Percentiles rank a stretch among this genome's conserved stretches.
Conservation (phyloP, 2,329 filamentous ascomycete genomes). For the Alternaria sp. region DNA sequence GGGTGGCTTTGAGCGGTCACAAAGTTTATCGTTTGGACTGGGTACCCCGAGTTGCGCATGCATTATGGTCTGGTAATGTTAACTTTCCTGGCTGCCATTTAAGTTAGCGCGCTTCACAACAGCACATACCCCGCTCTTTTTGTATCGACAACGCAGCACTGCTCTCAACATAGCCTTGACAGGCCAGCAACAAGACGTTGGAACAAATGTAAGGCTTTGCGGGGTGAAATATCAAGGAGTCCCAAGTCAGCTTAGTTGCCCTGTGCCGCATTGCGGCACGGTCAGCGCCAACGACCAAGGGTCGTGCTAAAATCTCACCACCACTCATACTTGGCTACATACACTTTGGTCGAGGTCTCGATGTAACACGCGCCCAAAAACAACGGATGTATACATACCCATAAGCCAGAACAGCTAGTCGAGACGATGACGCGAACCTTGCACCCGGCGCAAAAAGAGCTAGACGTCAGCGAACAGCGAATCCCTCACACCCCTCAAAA, state of each 20-base stretch:
- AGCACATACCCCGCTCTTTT: neutral
- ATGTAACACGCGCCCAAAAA: neutral
- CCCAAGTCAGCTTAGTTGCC: neutral
- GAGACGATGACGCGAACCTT: neutral
- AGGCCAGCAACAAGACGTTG: neutral
- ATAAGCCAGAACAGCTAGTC: neutral
- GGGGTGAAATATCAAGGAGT: neutral
- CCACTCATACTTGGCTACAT: neutral
- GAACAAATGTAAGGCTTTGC: neutral
- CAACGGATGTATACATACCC: rapidly evolving
- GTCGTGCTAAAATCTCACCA: neutral
- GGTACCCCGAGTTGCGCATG: neutral
- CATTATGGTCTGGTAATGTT: neutral
- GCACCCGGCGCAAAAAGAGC: neutral
- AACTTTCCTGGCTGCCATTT: neutral
- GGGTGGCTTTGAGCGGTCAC: neutral
- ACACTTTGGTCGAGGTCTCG: neutral
- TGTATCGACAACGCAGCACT: neutral
- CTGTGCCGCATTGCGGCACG: neutral
- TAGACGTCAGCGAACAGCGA: neutral
- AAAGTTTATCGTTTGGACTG: neutral
- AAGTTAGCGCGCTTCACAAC: neutral
- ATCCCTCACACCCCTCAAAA: neutral
- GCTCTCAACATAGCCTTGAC: neutral
- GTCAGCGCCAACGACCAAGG: neutral